These are phyloP conservation scores for Cryptosporidium baileyi DNA, from an alignment of 169 alveolate species.

Conservation along the genomic window DNA sequence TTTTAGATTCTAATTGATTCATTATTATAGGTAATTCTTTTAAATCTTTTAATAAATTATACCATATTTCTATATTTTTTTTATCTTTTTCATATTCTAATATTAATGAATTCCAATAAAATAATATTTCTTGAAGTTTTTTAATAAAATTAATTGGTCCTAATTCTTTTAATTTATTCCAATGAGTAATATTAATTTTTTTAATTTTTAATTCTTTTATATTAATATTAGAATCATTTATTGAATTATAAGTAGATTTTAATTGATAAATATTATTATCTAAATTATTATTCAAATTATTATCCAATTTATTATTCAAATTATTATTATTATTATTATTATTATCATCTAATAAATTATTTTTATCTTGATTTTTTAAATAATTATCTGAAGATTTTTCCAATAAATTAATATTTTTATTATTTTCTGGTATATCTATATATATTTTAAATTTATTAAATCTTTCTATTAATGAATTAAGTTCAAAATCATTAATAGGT, in stretches of 20 bases:
- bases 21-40: constrained; percentile 10
- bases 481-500: constrained; percentile 31
- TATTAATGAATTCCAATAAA: constrained; percentile 6
- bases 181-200: constrained; percentile 35
- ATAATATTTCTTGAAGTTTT: constrained; percentile 20
- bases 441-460: background rate
- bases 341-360: background rate
- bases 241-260: background rate
- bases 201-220: constrained; percentile 1
- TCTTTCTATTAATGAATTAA: background rate
- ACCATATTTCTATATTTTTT: constrained; percentile 5
- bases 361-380: background rate
- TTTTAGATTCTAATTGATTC: constrained; percentile 20
- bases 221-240: background rate
- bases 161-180: constrained; percentile 24
- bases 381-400: no score
- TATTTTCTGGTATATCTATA: background rate
- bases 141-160: background rate
- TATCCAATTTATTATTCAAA: background rate
- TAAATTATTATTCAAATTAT: background rate
- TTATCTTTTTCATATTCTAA: background rate
- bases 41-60: constrained; percentile 10
- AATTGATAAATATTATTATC: background rate
- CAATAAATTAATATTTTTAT: background rate
- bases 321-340: background rate